Evolutionary conservation across 345 rosid species (phyloP).

Genomic region (Murraya koenigii): DNA sequence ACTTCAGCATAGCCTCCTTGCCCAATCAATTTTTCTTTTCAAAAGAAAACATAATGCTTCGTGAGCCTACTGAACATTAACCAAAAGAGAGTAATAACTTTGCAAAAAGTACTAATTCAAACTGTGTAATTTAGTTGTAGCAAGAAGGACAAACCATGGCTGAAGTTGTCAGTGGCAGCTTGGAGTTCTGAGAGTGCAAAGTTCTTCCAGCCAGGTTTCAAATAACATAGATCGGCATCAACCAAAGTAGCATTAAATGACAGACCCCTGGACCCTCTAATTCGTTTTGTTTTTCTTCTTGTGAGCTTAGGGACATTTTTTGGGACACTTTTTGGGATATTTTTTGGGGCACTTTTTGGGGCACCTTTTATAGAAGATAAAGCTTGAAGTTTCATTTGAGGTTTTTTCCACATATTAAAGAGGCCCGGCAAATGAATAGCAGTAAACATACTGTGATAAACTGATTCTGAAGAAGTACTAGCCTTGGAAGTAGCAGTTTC

Average conservation of each 20-base stretch:
- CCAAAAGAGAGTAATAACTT: not conserved
- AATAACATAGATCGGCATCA: constrained; percentile 54
- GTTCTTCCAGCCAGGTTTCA: constrained; percentile 78
- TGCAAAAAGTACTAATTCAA: not conserved
- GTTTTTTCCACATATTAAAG: constrained; percentile 55
- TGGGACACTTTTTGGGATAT: not conserved
- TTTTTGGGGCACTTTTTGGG: not conserved
- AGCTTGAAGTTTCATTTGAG: constrained; percentile 44
- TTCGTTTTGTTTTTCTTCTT: constrained; percentile 59
- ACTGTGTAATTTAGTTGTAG: not conserved
- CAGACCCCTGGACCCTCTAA: constrained; percentile 56
- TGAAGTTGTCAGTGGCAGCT: constrained; percentile 68
- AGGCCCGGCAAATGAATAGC: constrained; percentile 51
- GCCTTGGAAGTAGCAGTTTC: constrained; percentile 43
- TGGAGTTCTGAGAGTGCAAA: constrained; percentile 61
- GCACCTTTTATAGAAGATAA: constrained; percentile 24
- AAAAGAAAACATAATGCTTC: not conserved
- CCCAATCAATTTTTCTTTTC: constrained; percentile 70
- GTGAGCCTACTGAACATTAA: constrained; percentile 1
- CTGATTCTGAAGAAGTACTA: constrained; percentile 63
- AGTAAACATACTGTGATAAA: constrained; percentile 16
- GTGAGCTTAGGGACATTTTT: constrained; percentile 60
- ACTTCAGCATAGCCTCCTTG: constrained; percentile 98
- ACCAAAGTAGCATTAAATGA: constrained; percentile 33
- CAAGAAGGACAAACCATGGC: constrained; percentile 49